phyloP scores from a whole-genome alignment of 306 rosid genomes.

The Herpetospermum pedunculosum region DNA sequence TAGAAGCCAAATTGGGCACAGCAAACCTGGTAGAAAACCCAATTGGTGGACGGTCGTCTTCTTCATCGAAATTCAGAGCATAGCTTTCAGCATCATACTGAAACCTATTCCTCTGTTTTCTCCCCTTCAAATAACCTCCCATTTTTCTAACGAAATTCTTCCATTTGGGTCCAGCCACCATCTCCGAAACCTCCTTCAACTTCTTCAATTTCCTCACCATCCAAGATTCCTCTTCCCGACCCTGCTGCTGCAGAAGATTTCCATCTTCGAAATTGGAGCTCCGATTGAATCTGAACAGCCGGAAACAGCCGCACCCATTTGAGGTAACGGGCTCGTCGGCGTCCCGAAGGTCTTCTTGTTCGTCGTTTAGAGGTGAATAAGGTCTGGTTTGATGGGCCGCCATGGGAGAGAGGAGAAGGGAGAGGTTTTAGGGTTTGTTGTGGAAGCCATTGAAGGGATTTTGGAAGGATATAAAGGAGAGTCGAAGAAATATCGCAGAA shows the following conservation, averaged over 20 bases:
- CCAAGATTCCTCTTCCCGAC: constrained; percentile 24
- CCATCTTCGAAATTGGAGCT: constrained; percentile 9
- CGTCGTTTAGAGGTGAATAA: constrained; percentile 20
- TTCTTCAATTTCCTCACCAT: constrained; percentile 28
- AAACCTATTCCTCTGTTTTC: constrained; percentile 18
- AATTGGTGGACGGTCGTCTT: constrained; percentile 30
- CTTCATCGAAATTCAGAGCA: constrained; percentile 64
- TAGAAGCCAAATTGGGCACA: constrained; percentile 22
- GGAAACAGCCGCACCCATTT: constrained; percentile 38
- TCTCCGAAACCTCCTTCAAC: constrained; percentile 40
- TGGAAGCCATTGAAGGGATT: constrained; percentile 10
- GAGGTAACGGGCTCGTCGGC: constrained; percentile 13
- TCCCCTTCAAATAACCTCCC: constrained; percentile 22
- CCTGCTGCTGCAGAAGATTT: constrained; percentile 13
- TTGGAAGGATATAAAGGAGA: neutral
- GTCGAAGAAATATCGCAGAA: constrained; percentile 1
- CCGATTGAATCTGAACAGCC: constrained; percentile 19
- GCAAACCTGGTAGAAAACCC: constrained; percentile 40
- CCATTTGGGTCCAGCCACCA: constrained; percentile 68
- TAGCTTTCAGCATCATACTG: constrained; percentile 62
- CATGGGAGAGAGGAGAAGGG: constrained; percentile 16
- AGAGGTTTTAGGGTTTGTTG: neutral
- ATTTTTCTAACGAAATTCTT: constrained; percentile 58
- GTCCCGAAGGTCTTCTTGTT: constrained; percentile 16
- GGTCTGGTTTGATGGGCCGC: constrained; percentile 20